Evolutionary conservation across 352 stramenopile genomes (phyloP).

Genomic region (Pythium apleroticum): DNA sequence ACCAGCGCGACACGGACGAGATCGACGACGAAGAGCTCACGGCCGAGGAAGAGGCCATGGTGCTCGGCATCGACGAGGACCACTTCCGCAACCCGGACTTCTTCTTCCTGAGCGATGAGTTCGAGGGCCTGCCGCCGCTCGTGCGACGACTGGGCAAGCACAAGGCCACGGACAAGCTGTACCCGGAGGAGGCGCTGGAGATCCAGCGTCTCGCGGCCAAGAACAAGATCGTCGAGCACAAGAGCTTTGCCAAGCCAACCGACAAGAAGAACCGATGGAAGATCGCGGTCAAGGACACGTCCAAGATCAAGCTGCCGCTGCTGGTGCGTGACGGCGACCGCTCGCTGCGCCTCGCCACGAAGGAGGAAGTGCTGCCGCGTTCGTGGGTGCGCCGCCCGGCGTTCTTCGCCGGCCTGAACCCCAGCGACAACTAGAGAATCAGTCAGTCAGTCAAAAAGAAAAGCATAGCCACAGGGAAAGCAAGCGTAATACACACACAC

Average conservation of each 20-base stretch:
- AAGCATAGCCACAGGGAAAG: slow-evolving; percentile 3
- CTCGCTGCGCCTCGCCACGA: slow-evolving; percentile 63
- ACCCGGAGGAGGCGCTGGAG: slow-evolving; percentile 71
- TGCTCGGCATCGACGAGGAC: slow-evolving; percentile 68
- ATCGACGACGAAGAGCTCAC: slow-evolving; percentile 59
- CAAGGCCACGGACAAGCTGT: slow-evolving; percentile 77
- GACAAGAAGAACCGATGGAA: slow-evolving; percentile 64
- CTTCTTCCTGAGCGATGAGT: slow-evolving; percentile 85
- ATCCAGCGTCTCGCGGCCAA: slow-evolving; percentile 72
- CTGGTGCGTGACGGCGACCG: slow-evolving; percentile 59
- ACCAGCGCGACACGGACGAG: slow-evolving; percentile 35
- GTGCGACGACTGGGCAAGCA: slow-evolving; percentile 81
- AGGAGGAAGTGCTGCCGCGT: slow-evolving; percentile 75
- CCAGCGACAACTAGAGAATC: slow-evolving; percentile 30
- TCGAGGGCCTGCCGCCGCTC: slow-evolving; percentile 75
- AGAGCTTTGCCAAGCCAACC: slow-evolving; percentile 77
- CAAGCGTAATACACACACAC: neutral
- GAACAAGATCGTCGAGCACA: slow-evolving; percentile 68
- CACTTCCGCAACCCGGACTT: slow-evolving; percentile 82
- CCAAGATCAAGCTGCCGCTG: slow-evolving; percentile 76
- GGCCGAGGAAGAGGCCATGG: slow-evolving; percentile 49
- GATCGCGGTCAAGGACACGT: slow-evolving; percentile 82
- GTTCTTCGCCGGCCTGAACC: slow-evolving; percentile 69
- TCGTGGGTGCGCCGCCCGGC: slow-evolving; percentile 79
- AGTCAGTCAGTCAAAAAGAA: slow-evolving; percentile 20